Conservation (phyloP, 2,329 filamentous ascomycete genomes). For the Trichoderma koningiopsis region DNA sequence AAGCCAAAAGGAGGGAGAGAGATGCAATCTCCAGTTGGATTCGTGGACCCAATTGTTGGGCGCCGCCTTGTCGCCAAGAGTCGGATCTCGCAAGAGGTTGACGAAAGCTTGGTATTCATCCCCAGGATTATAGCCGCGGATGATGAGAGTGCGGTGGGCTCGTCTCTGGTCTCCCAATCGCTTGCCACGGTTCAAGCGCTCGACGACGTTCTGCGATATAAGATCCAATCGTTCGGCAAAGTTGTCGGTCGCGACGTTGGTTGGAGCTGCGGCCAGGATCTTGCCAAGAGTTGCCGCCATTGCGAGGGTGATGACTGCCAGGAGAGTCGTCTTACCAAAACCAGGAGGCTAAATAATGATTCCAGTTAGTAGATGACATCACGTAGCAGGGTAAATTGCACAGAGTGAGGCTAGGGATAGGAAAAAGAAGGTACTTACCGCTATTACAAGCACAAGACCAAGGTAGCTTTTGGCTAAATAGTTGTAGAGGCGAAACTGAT, state of each 20-base stretch:
- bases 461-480: background rate
- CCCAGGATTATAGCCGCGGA: background rate
- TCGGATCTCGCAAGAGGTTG: background rate
- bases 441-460: background rate
- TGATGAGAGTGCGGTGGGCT: background rate
- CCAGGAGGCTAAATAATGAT: conserved; percentile 13
- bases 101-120: background rate
- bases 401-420: background rate
- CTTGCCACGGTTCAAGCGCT: background rate
- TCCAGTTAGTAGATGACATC: background rate
- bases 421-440: background rate
- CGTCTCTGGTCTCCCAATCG: background rate
- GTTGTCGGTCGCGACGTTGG: background rate
- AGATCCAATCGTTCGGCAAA: conserved; percentile 9
- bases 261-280: conserved; percentile 19
- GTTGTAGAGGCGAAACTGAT: background rate
- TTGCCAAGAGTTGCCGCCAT: conserved; percentile 23
- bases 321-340: conserved; percentile 25
- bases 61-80: background rate
- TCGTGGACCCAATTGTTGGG: background rate
- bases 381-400: no score
- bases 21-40: conserved; percentile 26
- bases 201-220: background rate
- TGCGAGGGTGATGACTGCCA: background rate
- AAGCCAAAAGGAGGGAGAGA: conserved; percentile 29